Evolutionary conservation across 805 yeast genomes (phyloP), one percentile per base, ranked within the genome.

Genomic region (Candida ponderosae): DNA sequence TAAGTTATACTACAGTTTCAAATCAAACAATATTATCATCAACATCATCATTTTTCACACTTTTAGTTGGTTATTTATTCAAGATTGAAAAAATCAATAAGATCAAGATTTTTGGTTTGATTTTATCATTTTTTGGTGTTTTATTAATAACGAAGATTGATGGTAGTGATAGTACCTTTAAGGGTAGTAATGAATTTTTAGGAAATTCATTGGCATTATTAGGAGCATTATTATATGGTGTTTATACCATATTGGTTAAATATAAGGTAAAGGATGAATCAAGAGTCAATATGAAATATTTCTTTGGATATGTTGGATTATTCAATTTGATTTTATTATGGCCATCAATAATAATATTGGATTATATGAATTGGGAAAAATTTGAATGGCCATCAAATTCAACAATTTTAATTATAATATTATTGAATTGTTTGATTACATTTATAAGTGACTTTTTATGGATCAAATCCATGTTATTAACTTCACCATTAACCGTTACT

Each of bases 261-360:
- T 66, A 72, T 47, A 75, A 72, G 49, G 84, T 89, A 17, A 71
- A 73, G 33, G 78, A 76, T 40, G 97, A 90, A 54, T 68, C 81
- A 14, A 65, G 82, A 36, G 68, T 93, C 32, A 81, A 93, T 56
- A 86, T 94, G 67, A 83, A 80, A 55, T 66, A 89, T 27, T 93
- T 93, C 52, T 89, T 93, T 55, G 98, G 97, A 0, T 89, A 85
- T 60, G 97, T 93, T 18, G 98, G 98, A 1, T 63, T 90, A 5
- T 83, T 81, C 63, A 85, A 88, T 45, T 53, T 82, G 9, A 48
- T 86, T 0, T 58, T 79, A 10, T 56, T 89, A 32, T 88, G 97
- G 96, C 97, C 98, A 4, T 59, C 87, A 5, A 54, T 93, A 8
- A 37, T 87, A 0, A 39, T 85, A 1, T 68, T 90, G 40, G 75